phyloP scores from a whole-genome alignment of 1,284 basidiomycete genomes.

The Rhodofomes roseus region DNA sequence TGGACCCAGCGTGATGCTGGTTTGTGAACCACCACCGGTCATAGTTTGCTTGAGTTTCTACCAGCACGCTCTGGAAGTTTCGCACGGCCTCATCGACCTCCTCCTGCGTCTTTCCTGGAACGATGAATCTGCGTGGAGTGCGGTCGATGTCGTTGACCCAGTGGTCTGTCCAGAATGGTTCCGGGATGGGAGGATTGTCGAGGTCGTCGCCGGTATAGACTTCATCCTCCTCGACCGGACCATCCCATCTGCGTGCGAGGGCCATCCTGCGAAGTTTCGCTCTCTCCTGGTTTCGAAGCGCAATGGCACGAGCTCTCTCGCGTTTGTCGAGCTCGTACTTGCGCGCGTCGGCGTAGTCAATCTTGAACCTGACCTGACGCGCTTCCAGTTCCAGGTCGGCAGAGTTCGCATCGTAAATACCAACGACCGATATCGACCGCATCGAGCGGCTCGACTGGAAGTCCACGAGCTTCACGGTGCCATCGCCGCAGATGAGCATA shows the following conservation, averaged over 20 bases:
- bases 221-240: constrained; percentile 3
- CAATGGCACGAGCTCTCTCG: constrained; percentile 4
- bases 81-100: constrained; percentile 22
- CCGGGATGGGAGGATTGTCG: constrained; percentile 11
- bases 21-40: background rate
- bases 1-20: background rate
- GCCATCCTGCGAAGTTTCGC: background rate
- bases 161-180: constrained; percentile 30
- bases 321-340: constrained; percentile 20
- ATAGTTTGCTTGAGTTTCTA: constrained; percentile 10
- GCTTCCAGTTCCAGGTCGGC: constrained; percentile 49
- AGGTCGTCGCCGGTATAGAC: constrained; percentile 4
- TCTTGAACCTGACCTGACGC: constrained; percentile 50
- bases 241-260: background rate
- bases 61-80: constrained; percentile 12
- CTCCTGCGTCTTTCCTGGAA: constrained; percentile 32
- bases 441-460: constrained; percentile 46
- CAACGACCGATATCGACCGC: constrained; percentile 33
- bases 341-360: constrained; percentile 34
- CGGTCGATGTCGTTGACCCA: constrained; percentile 32
- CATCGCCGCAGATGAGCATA: constrained; percentile 56
- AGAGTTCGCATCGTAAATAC: constrained; percentile 33
- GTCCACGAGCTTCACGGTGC: constrained; percentile 51
- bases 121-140: constrained; percentile 32
- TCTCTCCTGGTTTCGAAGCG: constrained; percentile 4